These are phyloP conservation scores for Paecilomyces niveus DNA, from an alignment of 2,329 filamentous ascomycete genomes.

Conservation along the genomic window DNA sequence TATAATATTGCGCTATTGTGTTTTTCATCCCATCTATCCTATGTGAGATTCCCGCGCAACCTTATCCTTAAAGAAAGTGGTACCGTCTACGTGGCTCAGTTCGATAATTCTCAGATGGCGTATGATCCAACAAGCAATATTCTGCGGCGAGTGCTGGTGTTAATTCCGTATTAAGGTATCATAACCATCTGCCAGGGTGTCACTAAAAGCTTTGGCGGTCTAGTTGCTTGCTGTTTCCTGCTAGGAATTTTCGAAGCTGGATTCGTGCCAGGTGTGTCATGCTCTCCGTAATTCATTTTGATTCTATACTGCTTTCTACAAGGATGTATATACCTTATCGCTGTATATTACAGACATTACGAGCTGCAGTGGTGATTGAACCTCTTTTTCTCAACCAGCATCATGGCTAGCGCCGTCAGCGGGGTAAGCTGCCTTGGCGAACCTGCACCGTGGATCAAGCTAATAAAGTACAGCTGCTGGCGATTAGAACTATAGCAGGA, in stretches of 20 bases:
- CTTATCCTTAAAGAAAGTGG: too few relatives aligned
- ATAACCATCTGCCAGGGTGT: slow-evolving; percentile 38
- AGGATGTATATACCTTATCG: slow-evolving; percentile 27
- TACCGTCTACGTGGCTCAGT: slow-evolving; percentile 35
- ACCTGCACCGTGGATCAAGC: neutral
- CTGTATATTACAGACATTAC: slow-evolving; percentile 33
- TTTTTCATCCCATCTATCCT: too few relatives aligned
- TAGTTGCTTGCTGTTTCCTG: slow-evolving; percentile 30
- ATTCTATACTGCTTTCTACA: neutral
- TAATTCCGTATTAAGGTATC: slow-evolving; percentile 22
- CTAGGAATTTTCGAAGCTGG: slow-evolving; percentile 32
- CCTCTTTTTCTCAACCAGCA: slow-evolving; percentile 27
- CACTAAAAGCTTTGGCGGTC: slow-evolving; percentile 31
- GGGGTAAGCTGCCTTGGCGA: slow-evolving; percentile 17
- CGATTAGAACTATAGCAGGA: slow-evolving; percentile 22
- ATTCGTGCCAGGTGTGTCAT: slow-evolving; percentile 25
- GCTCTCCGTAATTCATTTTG: neutral
- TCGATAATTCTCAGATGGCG: slow-evolving; percentile 38
- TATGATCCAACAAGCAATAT: slow-evolving; percentile 9
- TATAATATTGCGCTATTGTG: too few relatives aligned
- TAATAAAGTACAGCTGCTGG: slow-evolving; percentile 8
- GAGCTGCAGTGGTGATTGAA: slow-evolving; percentile 33
- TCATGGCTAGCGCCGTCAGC: slow-evolving; percentile 34
- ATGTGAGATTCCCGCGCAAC: too few relatives aligned
- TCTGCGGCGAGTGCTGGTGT: slow-evolving; percentile 2